phyloP scores from a whole-genome alignment of 768 basidiomycete genomes.

The Cystoderma amianthinum region DNA sequence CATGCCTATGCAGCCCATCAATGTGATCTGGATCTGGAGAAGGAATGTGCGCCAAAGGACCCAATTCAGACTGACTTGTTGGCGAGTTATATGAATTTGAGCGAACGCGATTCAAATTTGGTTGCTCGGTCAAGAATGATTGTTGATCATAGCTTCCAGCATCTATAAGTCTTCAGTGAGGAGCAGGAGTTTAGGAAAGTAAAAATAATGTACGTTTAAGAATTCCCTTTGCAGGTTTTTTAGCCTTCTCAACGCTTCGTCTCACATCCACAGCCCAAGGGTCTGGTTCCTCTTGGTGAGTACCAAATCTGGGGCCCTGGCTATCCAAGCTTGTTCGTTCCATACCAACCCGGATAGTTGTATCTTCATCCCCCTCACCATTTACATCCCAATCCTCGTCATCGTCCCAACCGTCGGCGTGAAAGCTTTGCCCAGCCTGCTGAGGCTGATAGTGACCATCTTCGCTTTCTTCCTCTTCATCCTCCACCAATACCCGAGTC shows the following conservation, averaged over 20 bases:
- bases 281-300: conserved; percentile 54
- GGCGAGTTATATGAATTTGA: conserved; percentile 79
- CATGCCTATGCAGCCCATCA: conserved; percentile 76
- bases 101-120: conserved; percentile 48
- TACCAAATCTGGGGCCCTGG: conserved; percentile 15
- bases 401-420: conserved; percentile 73
- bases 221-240: conserved; percentile 74
- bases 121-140: conserved; percentile 38
- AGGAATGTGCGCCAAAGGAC: conserved; percentile 78
- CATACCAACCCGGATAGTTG: conserved; percentile 62
- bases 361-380: conserved; percentile 60
- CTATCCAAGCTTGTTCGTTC: conserved; percentile 41
- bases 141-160: conserved; percentile 67
- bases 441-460: conserved; percentile 40
- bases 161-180: conserved; percentile 31
- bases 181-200: background rate
- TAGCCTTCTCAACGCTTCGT: conserved; percentile 60
- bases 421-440: conserved; percentile 29
- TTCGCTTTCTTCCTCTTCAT: conserved; percentile 60
- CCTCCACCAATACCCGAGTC: conserved; percentile 56
- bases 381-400: conserved; percentile 75
- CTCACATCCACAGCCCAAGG: conserved; percentile 77
- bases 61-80: conserved; percentile 46
- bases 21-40: conserved; percentile 82
- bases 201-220: conserved; percentile 64